Evolutionary conservation across 192 early-diverging fungal species (phyloP).

Genomic region (Pilobolus umbonatus): DNA sequence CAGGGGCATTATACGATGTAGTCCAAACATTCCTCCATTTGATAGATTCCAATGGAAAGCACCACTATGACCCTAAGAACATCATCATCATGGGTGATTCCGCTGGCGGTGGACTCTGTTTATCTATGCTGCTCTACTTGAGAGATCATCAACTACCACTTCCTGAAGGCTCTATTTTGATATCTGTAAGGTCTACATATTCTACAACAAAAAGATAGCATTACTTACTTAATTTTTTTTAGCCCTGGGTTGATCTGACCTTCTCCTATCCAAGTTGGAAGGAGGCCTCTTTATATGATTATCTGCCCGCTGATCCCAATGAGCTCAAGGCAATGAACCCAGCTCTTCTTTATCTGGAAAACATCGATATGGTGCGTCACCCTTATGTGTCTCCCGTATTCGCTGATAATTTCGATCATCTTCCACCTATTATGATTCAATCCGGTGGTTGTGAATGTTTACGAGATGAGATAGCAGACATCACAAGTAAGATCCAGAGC

Average conservation of each 20-base stretch:
- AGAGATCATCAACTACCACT: slow-evolving; percentile 44
- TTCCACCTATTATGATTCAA: slow-evolving; percentile 50
- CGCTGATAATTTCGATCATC: slow-evolving; percentile 36
- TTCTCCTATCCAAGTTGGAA: slow-evolving; percentile 49
- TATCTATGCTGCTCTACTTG: slow-evolving; percentile 59
- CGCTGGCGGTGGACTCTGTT: slow-evolving; percentile 62
- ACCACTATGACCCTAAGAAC: slow-evolving; percentile 51
- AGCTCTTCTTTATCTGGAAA: slow-evolving; percentile 38
- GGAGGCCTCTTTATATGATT: slow-evolving; percentile 29
- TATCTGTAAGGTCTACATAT: slow-evolving; percentile 44
- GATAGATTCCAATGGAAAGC: slow-evolving; percentile 32
- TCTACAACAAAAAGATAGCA: not conserved
- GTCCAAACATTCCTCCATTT: slow-evolving; percentile 51
- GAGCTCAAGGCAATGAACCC: slow-evolving; percentile 37
- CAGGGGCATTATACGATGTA: slow-evolving; percentile 62
- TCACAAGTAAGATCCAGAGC: slow-evolving; percentile 29
- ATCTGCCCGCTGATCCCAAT: slow-evolving; percentile 31
- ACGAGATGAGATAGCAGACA: slow-evolving; percentile 38
- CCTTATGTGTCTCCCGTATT: slow-evolving; percentile 53
- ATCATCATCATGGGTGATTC: slow-evolving; percentile 66
- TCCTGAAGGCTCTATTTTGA: slow-evolving; percentile 51
- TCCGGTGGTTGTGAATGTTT: slow-evolving; percentile 48
- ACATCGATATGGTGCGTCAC: slow-evolving; percentile 32
- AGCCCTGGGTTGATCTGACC: slow-evolving; percentile 55
- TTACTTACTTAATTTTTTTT: not conserved